A percentile compares a stretch with the other conserved stretches of the same genome.
These are phyloP conservation scores for Rhinocladiella mackenziei DNA, from an alignment of 2,329 filamentous ascomycete genomes.

Conservation along the genomic window DNA sequence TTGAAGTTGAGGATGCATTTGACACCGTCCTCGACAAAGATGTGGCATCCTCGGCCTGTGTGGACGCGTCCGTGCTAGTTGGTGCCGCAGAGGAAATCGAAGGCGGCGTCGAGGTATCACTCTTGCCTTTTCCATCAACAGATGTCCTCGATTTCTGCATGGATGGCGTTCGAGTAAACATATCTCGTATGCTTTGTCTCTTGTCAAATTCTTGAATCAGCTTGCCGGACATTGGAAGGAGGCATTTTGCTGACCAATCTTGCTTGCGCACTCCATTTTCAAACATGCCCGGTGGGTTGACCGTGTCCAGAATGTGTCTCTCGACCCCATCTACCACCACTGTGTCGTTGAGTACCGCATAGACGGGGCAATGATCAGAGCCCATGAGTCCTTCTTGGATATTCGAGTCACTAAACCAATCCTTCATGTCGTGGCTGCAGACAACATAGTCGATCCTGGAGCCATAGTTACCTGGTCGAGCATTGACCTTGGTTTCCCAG, in stretches of 20 bases:
- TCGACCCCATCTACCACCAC: slow-evolving; percentile 52
- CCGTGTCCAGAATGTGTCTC: slow-evolving; percentile 62
- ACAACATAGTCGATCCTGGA: slow-evolving; percentile 91
- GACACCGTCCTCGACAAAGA: slow-evolving; percentile 7
- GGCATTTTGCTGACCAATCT: slow-evolving; percentile 63
- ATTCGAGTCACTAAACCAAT: slow-evolving; percentile 74
- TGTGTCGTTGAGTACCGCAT: slow-evolving; percentile 64
- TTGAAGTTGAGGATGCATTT: slow-evolving; percentile 8
- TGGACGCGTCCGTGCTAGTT: background rate
- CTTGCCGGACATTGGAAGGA: slow-evolving; percentile 72
- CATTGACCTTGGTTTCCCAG: slow-evolving; percentile 92
- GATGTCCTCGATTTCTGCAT: slow-evolving; percentile 16
- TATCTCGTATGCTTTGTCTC: slow-evolving; percentile 81
- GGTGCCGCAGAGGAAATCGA: background rate
- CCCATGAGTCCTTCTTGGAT: slow-evolving; percentile 93
- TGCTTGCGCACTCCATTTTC: slow-evolving; percentile 59
- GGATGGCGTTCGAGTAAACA: slow-evolving; percentile 67
- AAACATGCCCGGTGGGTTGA: slow-evolving; percentile 75
- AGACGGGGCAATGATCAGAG: slow-evolving; percentile 95
- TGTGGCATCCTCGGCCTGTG: background rate
- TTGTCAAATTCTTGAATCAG: slow-evolving; percentile 84
- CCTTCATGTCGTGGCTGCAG: slow-evolving; percentile 71
- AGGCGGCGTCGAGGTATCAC: background rate
- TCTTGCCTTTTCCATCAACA: slow-evolving; percentile 1
- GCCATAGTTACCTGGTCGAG: slow-evolving; percentile 91